phyloP scores from a whole-genome alignment of 2,329 filamentous ascomycete species.

The Penicillium sp. region DNA sequence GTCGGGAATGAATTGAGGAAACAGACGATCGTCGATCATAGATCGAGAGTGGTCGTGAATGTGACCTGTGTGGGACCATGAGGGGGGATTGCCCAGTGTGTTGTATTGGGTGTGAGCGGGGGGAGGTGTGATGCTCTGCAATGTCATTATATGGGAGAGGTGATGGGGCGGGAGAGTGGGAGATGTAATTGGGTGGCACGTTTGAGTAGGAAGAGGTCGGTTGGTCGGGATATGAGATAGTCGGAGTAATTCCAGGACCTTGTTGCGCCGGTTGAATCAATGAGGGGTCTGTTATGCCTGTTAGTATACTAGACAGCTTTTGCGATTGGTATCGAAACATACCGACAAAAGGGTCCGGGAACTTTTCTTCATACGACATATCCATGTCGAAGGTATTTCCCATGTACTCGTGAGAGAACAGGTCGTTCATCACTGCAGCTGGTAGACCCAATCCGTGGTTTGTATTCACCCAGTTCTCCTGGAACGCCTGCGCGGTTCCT shows the following conservation, averaged over 20 bases:
- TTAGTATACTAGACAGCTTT: slow-evolving; percentile 4
- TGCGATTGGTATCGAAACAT: slow-evolving; percentile 12
- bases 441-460: slow-evolving; percentile 52
- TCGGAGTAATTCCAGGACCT: slow-evolving; percentile 23
- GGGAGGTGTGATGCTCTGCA: slow-evolving; percentile 23
- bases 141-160: slow-evolving; percentile 27
- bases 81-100: slow-evolving; percentile 52
- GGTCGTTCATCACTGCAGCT: slow-evolving; percentile 54
- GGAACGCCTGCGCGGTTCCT: slow-evolving; percentile 49
- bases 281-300: slow-evolving; percentile 44
- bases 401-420: slow-evolving; percentile 48
- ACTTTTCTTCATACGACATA: slow-evolving; percentile 37
- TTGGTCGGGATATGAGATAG: slow-evolving; percentile 31
- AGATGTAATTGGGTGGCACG: slow-evolving; percentile 24
- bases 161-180: slow-evolving; percentile 32
- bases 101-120: slow-evolving; percentile 19
- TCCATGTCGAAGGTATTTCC: slow-evolving; percentile 39
- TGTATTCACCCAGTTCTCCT: slow-evolving; percentile 51
- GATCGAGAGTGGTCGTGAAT: slow-evolving; percentile 43
- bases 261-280: slow-evolving; percentile 47
- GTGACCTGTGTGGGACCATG: slow-evolving; percentile 48
- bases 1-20: slow-evolving; percentile 60
- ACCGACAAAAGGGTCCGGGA: slow-evolving; percentile 33
- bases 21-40: slow-evolving; percentile 58
- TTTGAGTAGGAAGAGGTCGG: slow-evolving; percentile 20